phyloP scores from a whole-genome alignment of 192 early-diverging fungal species.

The Backusella psychrophila region DNA sequence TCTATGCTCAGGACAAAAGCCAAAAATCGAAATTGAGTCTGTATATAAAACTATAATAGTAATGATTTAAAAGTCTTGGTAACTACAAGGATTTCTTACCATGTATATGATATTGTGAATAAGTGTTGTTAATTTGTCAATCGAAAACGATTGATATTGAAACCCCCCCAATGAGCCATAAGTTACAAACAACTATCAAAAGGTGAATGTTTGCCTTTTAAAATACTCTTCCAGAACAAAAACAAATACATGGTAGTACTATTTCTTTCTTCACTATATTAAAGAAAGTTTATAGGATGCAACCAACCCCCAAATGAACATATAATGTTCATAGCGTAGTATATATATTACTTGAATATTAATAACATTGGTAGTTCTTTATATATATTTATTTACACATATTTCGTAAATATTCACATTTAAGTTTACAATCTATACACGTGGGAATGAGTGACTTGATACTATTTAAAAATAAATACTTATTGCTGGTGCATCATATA shows the following conservation, averaged over 20 bases:
- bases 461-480: neutral
- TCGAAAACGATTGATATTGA: neutral
- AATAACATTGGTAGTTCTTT: neutral
- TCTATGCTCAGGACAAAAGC: neutral
- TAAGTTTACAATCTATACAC: neutral
- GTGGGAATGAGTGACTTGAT: neutral
- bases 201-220: neutral
- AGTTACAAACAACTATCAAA: neutral
- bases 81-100: neutral
- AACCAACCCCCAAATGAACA: neutral
- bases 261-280: neutral
- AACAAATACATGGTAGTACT: neutral
- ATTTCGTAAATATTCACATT: neutral
- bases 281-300: neutral
- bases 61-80: neutral
- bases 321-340: too few relatives aligned
- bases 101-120: neutral
- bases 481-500: conserved; percentile 2
- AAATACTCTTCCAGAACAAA: neutral
- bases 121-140: too few relatives aligned
- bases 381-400: neutral
- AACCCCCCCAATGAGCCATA: neutral
- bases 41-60: neutral
- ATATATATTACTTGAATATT: neutral
- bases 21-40: neutral